These are phyloP conservation scores for Metschnikowia noctiluminum DNA, from an alignment of 805 yeast genomes.

Conservation along the genomic window DNA sequence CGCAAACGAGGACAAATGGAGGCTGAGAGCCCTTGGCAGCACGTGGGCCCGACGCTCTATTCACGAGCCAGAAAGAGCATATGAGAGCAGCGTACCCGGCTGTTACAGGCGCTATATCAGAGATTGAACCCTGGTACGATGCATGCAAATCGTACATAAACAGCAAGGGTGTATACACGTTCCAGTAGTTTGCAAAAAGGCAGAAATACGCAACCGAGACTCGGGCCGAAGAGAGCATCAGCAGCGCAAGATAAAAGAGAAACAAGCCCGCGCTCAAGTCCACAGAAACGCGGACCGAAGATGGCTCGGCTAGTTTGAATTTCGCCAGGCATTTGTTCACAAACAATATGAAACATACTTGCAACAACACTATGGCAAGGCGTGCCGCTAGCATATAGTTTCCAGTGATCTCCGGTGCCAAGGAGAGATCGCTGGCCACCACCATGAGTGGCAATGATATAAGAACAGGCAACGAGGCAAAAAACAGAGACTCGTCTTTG, in stretches of 20 bases:
- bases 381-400: conserved; percentile 6
- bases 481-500: conserved; percentile 4
- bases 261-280: conserved; percentile 19
- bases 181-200: conserved; percentile 27
- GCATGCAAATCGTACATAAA: conserved; percentile 25
- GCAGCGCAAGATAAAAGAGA: conserved; percentile 22
- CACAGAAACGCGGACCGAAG: conserved; percentile 11
- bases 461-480: conserved; percentile 32
- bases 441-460: conserved; percentile 31
- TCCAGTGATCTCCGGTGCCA: conserved; percentile 3
- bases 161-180: conserved; percentile 29
- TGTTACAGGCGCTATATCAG: conserved; percentile 3
- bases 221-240: conserved; percentile 24
- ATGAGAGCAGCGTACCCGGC: conserved; percentile 21
- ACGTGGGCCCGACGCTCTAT: conserved; percentile 3
- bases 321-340: conserved; percentile 16
- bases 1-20: conserved; percentile 3
- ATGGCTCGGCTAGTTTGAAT: conserved; percentile 3
- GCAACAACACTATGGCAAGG: conserved; percentile 18
- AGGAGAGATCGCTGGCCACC: conserved; percentile 23
- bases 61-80: conserved; percentile 15
- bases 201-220: conserved; percentile 28
- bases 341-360: conserved; percentile 21
- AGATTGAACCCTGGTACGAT: conserved; percentile 5
- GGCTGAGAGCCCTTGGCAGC: not conserved